Evolutionary conservation across 1,284 basidiomycete genomes (phyloP).

Genomic region (Apiotrichum mycotoxinovorans): DNA sequence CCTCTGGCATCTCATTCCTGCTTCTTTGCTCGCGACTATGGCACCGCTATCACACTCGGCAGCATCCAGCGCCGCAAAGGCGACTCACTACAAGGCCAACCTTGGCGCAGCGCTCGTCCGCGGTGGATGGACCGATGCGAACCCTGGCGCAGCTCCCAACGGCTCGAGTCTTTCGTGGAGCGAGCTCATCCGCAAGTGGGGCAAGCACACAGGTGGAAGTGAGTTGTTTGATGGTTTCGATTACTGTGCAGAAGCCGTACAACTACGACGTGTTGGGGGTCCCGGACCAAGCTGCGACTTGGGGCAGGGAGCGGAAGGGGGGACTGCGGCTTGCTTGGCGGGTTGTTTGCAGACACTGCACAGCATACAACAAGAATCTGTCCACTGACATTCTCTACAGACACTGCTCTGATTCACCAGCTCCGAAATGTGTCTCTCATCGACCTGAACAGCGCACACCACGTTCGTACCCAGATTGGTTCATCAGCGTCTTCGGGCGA

Average conservation of each 20-base stretch:
- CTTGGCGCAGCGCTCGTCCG: conserved; percentile 42
- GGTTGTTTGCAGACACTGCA: not conserved
- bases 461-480: conserved; percentile 13
- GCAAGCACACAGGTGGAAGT: conserved; percentile 68
- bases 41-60: not conserved
- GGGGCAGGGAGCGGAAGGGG: too few species aligned
- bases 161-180: conserved; percentile 65
- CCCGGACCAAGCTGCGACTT: too few species aligned
- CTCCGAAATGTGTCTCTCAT: conserved; percentile 44
- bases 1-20: too few species aligned
- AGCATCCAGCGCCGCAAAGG: conserved; percentile 32
- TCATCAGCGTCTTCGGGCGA: conserved; percentile 30
- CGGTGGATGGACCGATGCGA: conserved; percentile 45
- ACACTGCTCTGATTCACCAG: conserved; percentile 35
- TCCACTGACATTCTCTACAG: conserved; percentile 15
- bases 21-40: conserved; percentile 5
- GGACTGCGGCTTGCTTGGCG: too few species aligned
- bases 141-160: conserved; percentile 63
- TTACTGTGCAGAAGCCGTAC: too few species aligned
- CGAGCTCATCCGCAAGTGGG: conserved; percentile 79
- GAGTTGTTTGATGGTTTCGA: conserved; percentile 26
- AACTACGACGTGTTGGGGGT: too few species aligned
- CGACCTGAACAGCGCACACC: conserved; percentile 36
- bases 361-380: not conserved
- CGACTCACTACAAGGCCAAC: conserved; percentile 38